A percentile compares a stretch with the other conserved stretches of the same genome.
These are phyloP conservation scores for Quercus variabilis DNA, from an alignment of 306 rosid species.

Conservation along the genomic window DNA sequence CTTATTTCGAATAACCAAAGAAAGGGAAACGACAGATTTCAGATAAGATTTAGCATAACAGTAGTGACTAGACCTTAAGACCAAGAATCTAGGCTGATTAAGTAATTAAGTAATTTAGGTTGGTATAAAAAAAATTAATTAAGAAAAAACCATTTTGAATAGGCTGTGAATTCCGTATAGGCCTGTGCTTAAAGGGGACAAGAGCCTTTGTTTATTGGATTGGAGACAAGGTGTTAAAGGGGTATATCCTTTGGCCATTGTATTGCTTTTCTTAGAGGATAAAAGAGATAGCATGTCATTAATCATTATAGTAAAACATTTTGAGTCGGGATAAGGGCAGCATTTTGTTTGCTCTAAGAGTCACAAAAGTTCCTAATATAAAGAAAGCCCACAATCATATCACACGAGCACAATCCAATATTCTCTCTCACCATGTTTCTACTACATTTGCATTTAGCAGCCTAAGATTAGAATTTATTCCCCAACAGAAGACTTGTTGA, in stretches of 20 bases:
- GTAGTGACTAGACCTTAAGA: neutral
- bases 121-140: too few species aligned
- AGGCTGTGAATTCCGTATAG: conserved; percentile 16
- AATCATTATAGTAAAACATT: too few species aligned
- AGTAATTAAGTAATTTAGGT: too few species aligned
- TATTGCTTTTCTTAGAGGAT: too few species aligned
- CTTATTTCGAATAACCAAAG: neutral
- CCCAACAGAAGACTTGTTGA: neutral
- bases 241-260: too few species aligned
- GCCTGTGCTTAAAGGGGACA: neutral
- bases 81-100: conserved; percentile 26
- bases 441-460: too few species aligned
- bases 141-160: neutral
- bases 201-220: neutral
- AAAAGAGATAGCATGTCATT: too few species aligned
- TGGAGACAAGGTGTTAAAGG: neutral
- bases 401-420: too few species aligned
- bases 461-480: neutral
- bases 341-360: too few species aligned
- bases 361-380: neutral
- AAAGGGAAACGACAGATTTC: neutral
- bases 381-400: neutral
- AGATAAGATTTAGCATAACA: conserved; percentile 28
- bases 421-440: too few species aligned
- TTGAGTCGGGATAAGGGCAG: too few species aligned